phyloP scores from a whole-genome alignment of 169 alveolate genomes.

The Plasmodium ovale region DNA sequence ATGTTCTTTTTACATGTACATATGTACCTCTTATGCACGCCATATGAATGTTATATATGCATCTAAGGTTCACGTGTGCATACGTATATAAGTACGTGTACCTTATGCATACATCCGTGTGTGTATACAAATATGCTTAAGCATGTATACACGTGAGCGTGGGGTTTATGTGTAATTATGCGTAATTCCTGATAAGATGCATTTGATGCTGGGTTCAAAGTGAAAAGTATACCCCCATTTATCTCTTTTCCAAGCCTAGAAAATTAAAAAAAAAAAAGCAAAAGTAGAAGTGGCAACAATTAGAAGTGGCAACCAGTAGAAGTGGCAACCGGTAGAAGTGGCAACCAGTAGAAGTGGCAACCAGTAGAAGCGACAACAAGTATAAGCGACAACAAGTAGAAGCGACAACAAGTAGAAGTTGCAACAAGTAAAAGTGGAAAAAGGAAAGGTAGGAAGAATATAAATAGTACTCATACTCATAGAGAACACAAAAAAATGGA shows the following conservation, averaged over 20 bases:
- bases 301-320: no score
- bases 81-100: not conserved
- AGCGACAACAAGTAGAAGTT: not conserved
- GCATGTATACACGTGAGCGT: not conserved
- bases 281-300: no score
- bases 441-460: not conserved
- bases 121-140: not conserved
- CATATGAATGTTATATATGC: no score
- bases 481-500: conserved; percentile 18
- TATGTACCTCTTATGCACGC: no score
- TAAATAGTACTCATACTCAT: not conserved
- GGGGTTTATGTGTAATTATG: not conserved
- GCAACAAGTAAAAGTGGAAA: not conserved
- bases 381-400: not conserved
- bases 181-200: not conserved
- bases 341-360: no score
- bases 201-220: not conserved
- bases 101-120: not conserved
- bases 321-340: no score
- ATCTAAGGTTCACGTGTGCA: not conserved
- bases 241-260: no score
- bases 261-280: no score
- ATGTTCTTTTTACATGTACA: not conserved
- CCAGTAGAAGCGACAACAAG: no score
- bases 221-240: not conserved